Base-by-base conservation (phyloP, 345 rosid species). In the Salix caprea region DNA sequence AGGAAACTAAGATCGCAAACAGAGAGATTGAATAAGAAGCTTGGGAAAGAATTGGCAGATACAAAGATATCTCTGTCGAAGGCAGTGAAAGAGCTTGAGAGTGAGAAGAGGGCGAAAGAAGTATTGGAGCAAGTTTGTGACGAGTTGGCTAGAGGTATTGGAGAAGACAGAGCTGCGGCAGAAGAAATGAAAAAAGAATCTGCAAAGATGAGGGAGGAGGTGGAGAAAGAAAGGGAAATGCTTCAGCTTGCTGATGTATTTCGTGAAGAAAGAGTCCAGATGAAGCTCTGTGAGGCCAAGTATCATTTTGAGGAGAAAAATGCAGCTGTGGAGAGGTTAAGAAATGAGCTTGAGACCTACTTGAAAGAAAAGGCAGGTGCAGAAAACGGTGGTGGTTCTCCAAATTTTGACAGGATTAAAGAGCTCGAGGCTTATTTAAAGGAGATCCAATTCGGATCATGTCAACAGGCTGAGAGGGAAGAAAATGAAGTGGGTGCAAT, bases 211-310 rank as follows among this genome's bases (percentile, higher is more conserved):
- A 74, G 83, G 69, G 93, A 92, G 52, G 98, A 96, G 77, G 90
- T 93, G 61, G 99, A 93, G 82, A 89, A 90, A 81, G 99, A 96
- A 81, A 89, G 99, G 85, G 92, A 92, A 78, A 96, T 96, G 98
- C 92, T 96, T 87, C 97, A 87, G 72, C 78, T 96, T 6, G 99
- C 98, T 8, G 99, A 93, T 82, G 91, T 92, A 36, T 77, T 92
- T 83, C 91, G 99, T 0, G 98, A 96, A 84, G 98, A 96, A 83
- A 84, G 99, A 73, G 94, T 96, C 48, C 98, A 96, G 82, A 96
- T 96, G 99, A 96, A 96, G 87, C 93, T 96, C 6, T 89, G 85
- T 0, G 99, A 96, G 37, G 99, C 99, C 1, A 91, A 84, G 56
- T 87, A 87, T 76, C 91, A 91, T 62, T 96, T 92, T 21, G 97